Evolutionary conservation across 2,329 filamentous ascomycete species (phyloP), one percentile per base, ranked within the genome.

Genomic region (Keithomyces neogunnii): DNA sequence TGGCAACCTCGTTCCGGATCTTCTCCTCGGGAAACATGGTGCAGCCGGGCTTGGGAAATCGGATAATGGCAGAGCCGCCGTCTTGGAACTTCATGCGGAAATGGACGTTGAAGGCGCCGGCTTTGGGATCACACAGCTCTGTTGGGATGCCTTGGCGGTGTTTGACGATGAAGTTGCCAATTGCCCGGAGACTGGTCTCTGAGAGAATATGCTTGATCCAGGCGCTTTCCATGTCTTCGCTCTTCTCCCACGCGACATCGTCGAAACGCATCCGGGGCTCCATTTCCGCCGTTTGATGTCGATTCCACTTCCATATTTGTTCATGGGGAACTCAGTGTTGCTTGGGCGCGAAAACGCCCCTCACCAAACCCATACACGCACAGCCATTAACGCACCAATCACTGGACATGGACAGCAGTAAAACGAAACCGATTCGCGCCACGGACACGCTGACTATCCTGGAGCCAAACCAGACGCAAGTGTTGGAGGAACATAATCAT

Each of bases 1-100:
- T 32, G 19, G 55, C 55, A 9, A 57, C 51, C 45, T 57, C 55
- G 19, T 51, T 53, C 4, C 36, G 50, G 1, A 57, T 43, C 48
- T 54, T 55, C 38, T 57, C 50, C 26, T 55, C 50, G 13, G 53
- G 53, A 11, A 57, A 54, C 48, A 50, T 53, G 4, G 52, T 44
- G 28, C 31, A 47, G 5, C 50, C 50, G 2, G 55, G 50, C 19
- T 51, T 49, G 3, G 50, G 35, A 31, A 57, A 54, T 11, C 52
- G 49, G 3, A 52, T 52, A 10, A 54, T 32, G 45, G 40, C 50
- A 2, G 45, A 54, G 31, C 39, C 33, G 11, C 45, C 53, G 31
- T 52, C 53, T 9, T 39, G 45, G 19, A 50, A 54, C 30, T 54
- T 47, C 36, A 54, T 54, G 47, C 52, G 50, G 38, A 52, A 52